A percentile compares a stretch with the other conserved stretches of the same genome.
Conservation (phyloP, 768 basidiomycete species). For the Leccinum aurantiacum region DNA sequence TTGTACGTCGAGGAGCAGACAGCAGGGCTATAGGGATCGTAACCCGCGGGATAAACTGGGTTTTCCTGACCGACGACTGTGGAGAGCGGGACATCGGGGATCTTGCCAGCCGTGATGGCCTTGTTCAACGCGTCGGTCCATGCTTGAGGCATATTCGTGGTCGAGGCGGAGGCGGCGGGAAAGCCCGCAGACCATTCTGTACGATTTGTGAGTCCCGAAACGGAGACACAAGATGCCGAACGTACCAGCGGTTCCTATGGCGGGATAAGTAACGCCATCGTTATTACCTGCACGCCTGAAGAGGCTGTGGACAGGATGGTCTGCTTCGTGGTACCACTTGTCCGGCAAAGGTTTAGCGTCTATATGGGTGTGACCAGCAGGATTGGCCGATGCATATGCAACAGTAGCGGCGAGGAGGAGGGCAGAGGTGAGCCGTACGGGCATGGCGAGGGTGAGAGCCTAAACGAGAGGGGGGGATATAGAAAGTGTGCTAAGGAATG, state of each 20-base stretch:
- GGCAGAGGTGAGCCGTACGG: slow-evolving; percentile 21
- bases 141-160: slow-evolving; percentile 51
- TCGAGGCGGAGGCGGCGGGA: slow-evolving; percentile 53
- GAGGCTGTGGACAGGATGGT: slow-evolving; percentile 59
- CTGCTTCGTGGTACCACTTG: slow-evolving; percentile 61
- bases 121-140: slow-evolving; percentile 74
- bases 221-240: background rate
- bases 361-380: slow-evolving; percentile 19
- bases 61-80: slow-evolving; percentile 32
- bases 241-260: slow-evolving; percentile 62
- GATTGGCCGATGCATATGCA: slow-evolving; percentile 22
- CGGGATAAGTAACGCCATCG: slow-evolving; percentile 51
- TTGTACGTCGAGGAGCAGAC: slow-evolving; percentile 81
- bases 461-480: slow-evolving; percentile 41
- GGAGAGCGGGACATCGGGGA: slow-evolving; percentile 66
- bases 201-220: slow-evolving; percentile 1
- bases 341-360: slow-evolving; percentile 26
- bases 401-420: slow-evolving; percentile 27
- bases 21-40: slow-evolving; percentile 42
- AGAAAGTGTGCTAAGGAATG: slow-evolving; percentile 17
- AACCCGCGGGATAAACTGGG: slow-evolving; percentile 40
- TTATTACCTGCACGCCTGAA: slow-evolving; percentile 51
- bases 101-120: slow-evolving; percentile 66
- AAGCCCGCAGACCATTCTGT: slow-evolving; percentile 65
- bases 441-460: slow-evolving; percentile 32